A percentile compares a stretch with the other conserved stretches of the same genome.
Evolutionary conservation across 495 filamentous ascomycete genomes (phyloP).

Genomic region (Neurospora sp.): DNA sequence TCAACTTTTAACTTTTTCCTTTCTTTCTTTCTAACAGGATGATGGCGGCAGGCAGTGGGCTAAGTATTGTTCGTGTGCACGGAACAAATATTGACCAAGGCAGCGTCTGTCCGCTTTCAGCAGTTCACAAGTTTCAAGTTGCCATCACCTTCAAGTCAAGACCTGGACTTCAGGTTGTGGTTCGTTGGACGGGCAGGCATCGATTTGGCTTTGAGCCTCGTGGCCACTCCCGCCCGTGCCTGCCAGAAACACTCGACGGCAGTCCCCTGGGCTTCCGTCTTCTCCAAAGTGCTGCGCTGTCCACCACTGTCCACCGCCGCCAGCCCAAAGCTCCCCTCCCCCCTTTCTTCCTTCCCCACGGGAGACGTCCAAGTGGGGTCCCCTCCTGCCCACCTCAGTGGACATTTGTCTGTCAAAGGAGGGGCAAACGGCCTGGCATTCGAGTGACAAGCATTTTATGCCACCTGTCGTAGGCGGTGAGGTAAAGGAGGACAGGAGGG

Average conservation of each 20-base stretch:
- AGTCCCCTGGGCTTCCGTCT: background rate
- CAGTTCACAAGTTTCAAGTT: background rate
- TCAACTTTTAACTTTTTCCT: background rate
- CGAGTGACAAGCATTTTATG: conserved; percentile 3
- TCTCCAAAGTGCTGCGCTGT: background rate
- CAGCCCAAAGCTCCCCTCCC: background rate
- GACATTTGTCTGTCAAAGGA: background rate
- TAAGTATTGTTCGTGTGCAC: background rate
- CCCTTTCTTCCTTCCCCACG: background rate
- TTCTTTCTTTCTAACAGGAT: background rate
- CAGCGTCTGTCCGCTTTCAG: background rate
- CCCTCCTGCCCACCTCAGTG: background rate
- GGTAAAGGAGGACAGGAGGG: background rate
- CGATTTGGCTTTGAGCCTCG: background rate
- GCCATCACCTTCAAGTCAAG: background rate
- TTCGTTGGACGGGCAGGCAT: background rate
- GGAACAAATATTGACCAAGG: background rate
- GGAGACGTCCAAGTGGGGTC: background rate
- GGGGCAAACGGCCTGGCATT: background rate
- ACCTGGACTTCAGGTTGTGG: background rate
- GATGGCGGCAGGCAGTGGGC: background rate
- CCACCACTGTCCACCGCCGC: background rate
- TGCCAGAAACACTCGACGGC: background rate
- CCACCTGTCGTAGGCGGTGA: conserved; percentile 16
- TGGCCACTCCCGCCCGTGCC: background rate